A percentile compares a stretch with the other conserved stretches of the same genome.
These are phyloP conservation scores for Pistacia atlantica DNA, from an alignment of 345 rosid genomes.

Conservation along the genomic window DNA sequence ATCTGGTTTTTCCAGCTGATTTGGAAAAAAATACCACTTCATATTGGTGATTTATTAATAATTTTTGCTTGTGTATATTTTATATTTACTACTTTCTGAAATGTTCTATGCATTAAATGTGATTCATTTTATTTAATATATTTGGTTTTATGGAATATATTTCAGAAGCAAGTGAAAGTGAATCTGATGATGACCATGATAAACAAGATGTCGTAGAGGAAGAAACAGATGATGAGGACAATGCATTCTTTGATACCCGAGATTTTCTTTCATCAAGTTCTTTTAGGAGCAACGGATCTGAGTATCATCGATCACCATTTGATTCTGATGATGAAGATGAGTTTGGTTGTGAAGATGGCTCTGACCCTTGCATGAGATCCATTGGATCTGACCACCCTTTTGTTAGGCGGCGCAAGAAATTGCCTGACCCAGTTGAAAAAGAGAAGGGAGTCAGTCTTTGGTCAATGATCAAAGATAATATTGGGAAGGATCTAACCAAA, in stretches of 20 bases:
- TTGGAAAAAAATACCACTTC: not conserved
- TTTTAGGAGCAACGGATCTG: slow-evolving; percentile 29
- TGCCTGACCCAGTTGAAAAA: slow-evolving; percentile 35
- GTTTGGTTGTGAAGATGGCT: slow-evolving; percentile 19
- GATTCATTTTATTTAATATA: not conserved
- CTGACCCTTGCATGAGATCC: slow-evolving; percentile 22
- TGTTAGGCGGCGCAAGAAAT: slow-evolving; percentile 31
- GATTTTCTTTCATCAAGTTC: slow-evolving; percentile 37
- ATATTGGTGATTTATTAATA: not conserved
- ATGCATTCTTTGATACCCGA: slow-evolving; percentile 30
- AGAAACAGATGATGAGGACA: slow-evolving; percentile 32
- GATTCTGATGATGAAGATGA: slow-evolving; percentile 25
- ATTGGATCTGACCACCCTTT: slow-evolving; percentile 17
- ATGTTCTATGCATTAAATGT: not conserved
- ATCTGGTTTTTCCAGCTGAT: not conserved
- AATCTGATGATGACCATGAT: slow-evolving; percentile 33
- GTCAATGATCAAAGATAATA: slow-evolving; percentile 42
- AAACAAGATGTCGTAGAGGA: slow-evolving; percentile 24
- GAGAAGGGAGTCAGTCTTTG: slow-evolving; percentile 38
- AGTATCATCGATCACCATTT: slow-evolving; percentile 12
- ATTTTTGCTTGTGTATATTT: not conserved
- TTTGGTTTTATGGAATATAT: not conserved
- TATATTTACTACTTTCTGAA: not conserved
- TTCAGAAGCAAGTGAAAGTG: slow-evolving; percentile 32
- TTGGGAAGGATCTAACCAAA: slow-evolving; percentile 35